Base-by-base conservation (phyloP, 192 early-diverging fungal genomes). In the Rhizophagus clarus region DNA sequence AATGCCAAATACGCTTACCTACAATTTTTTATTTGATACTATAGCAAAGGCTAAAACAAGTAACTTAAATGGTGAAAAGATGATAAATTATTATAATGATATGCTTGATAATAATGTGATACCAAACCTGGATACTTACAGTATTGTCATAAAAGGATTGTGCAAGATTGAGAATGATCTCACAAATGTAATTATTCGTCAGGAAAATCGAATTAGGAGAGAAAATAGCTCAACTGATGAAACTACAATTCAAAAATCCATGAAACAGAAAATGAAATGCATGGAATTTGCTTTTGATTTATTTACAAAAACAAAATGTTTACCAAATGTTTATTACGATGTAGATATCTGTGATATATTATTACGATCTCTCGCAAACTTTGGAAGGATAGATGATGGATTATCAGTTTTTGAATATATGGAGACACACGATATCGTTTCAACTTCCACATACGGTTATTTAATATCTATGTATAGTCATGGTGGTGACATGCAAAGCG, bases 11-110 rank as follows among this genome's bases (percentile, higher is more conserved):
- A 67, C 67, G 3, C 24, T 61, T 0, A 79, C 77, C 1, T 79
- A 79, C 12, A 79, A 79, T 61, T 70, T 70, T 26, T 40, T 79
- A 15, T 28, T 79, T 17, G 63, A 79, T 61, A 62, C 77, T 15
- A 28, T 62, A 10, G 20, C 26, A 31, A 47, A 29, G 29, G 26
- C 70, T 37, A 40, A 47, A 32, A 61, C 11, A 34, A 68, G 34
- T 34, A 24, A 12, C 17, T 28, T 22, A 28, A 40, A 12, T 17
- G 14, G 56, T 22, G 28, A 56, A 31, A 68, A 26, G 60, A 17
- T 66, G 20, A 31, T 64, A 20, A 20, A 79, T 32, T 49, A 62
- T 70, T 79, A 70, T 61, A 37, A 68, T n/a, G 31, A 71, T 34
- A 79, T 79, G 77, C 26, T 70, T 29, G 32, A 70, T n/a, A 32